Conservation (phyloP, 441 rosid genomes). For the Brassica hybrid region DNA sequence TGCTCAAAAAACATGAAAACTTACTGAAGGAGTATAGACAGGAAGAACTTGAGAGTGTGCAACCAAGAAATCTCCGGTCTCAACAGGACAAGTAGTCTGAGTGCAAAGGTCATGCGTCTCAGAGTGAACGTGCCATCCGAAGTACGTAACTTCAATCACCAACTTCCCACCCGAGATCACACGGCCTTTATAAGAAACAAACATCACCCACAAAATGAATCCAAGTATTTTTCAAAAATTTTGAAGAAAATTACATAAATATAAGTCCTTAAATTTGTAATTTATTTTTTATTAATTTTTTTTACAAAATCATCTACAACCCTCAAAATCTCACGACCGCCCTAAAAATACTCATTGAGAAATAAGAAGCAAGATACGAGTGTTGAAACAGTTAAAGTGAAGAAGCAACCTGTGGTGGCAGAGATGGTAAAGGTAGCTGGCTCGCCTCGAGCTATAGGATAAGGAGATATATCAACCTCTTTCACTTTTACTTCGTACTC, state of each 20-base stretch:
- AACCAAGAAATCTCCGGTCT: neutral
- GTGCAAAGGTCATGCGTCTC: constrained; percentile 85
- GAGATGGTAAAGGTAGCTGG: constrained; percentile 77
- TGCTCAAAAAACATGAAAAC: constrained; percentile 29
- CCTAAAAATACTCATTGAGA: neutral
- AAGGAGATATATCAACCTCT: constrained; percentile 72
- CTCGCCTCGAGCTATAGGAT: constrained; percentile 71
- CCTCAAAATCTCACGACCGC: no score
- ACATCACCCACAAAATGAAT: no score
- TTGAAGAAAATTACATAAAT: no score
- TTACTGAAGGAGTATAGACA: constrained; percentile 88
- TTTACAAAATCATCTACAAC: no score
- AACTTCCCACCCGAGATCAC: constrained; percentile 71
- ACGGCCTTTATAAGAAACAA: constrained; percentile 48
- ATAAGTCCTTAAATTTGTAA: no score
- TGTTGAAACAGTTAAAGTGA: no score
- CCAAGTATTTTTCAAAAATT: no score
- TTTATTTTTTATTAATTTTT: no score
- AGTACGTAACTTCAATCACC: constrained; percentile 82
- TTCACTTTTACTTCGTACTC: constrained; percentile 72
- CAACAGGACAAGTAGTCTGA: constrained; percentile 50
- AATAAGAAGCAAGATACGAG: neutral
- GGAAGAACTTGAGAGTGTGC: constrained; percentile 63
- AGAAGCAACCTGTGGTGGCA: constrained; percentile 62
- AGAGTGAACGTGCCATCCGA: constrained; percentile 75